Conservation (phyloP, 805 yeast genomes). For the Metahyphopichia silvanorum region DNA sequence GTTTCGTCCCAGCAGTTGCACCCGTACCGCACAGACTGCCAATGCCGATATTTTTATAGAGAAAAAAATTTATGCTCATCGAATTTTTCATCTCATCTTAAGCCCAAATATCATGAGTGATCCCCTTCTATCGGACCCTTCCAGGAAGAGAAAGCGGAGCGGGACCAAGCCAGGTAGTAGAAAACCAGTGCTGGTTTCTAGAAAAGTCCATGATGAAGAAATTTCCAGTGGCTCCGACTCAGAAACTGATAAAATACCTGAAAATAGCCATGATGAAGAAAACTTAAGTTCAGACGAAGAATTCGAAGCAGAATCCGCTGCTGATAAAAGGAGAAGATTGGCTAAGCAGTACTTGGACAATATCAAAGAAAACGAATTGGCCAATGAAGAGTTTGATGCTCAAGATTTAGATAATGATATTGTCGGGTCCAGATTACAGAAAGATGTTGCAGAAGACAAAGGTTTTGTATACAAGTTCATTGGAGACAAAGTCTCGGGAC, state of each 20-base stretch:
- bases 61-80: no score
- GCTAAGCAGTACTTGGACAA: constrained; percentile 90
- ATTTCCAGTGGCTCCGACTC: constrained; percentile 49
- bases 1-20: no score
- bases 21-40: no score
- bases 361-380: constrained; percentile 54
- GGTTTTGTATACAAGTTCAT: constrained; percentile 76
- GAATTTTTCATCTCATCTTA: background rate
- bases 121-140: constrained; percentile 62
- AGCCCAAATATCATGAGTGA: constrained; percentile 47
- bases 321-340: constrained; percentile 89
- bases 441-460: constrained; percentile 86
- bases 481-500: constrained; percentile 47
- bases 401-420: constrained; percentile 86
- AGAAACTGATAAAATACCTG: constrained; percentile 43
- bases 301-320: constrained; percentile 72
- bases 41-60: no score
- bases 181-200: constrained; percentile 9
- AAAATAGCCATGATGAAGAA: constrained; percentile 41
- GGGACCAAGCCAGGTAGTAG: constrained; percentile 17
- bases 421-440: constrained; percentile 71
- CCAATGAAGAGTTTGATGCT: constrained; percentile 71
- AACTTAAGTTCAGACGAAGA: constrained; percentile 66
- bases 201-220: constrained; percentile 45
- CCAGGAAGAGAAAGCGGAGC: constrained; percentile 45